Evolutionary conservation across 139 green algal genomes (phyloP), one percentile per base, ranked within the genome.

Genomic region (Chlamydomonas urium): DNA sequence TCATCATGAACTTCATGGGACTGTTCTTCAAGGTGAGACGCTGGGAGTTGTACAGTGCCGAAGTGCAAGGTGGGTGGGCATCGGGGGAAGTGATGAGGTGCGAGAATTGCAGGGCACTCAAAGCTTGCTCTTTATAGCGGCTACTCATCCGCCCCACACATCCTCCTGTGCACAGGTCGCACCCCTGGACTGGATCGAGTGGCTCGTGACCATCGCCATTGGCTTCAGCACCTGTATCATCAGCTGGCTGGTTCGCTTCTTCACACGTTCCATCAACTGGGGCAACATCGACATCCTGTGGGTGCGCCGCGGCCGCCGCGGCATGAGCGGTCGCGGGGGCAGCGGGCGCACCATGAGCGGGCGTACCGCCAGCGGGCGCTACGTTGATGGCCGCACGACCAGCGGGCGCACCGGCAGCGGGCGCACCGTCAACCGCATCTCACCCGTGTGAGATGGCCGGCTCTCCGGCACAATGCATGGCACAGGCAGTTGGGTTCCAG

Each of bases 1-100:
- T 78, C 48, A 82, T 82, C 61, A 82, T 82, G 56, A 8, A 65
- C 17, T 17, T 21, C 45, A 8, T 63, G 24, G 53, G 10, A 8
- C 17, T 63, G 14, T 63, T 63, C 19, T 63, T 63, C 53, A 63
- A 63, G 53, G 53, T 63, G 10, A 17, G 53, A 10, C n/a, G 10
- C 21, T 14, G 17, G 17, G 45, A 17, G 17, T 21, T 56, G 17
- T 26, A 17, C 21, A 21, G 45, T 56, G 21, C 21, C 17, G 17
- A 26, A 14, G 8, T 50, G 10, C 42, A 50, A 24, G 42, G 8
- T 50, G 8, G 8, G 42, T 50, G 8, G 42, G 42, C 42, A 50
- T 50, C 10, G 42, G 42, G 14, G 42, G 42, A 24, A 24, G 14
- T 24, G 14, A 50, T 14, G 42, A 24, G 42, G 14, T 50, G 42